Conservation (phyloP, 2,329 filamentous ascomycete species). For the Fusarium chlamydosporum region DNA sequence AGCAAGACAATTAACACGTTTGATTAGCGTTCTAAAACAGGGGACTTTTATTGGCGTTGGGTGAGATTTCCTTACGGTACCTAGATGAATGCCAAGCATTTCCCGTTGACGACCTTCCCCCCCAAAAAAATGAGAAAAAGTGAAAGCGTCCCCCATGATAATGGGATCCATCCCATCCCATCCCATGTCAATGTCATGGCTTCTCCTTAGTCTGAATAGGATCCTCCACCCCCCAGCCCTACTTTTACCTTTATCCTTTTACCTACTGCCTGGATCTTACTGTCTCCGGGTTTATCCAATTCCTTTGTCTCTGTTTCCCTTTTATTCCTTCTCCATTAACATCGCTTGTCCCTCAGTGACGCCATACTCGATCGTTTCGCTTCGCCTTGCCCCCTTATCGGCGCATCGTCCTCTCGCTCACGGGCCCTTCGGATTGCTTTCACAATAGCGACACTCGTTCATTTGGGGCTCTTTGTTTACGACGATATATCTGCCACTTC, state of each 20-base stretch:
- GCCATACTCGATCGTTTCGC: constrained; percentile 38
- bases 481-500: constrained; percentile 10
- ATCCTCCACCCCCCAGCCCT: constrained; percentile 44
- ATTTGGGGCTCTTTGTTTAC: constrained; percentile 29
- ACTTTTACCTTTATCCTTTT: constrained; percentile 29
- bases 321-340: constrained; percentile 34
- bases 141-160: constrained; percentile 43
- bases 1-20: constrained; percentile 21
- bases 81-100: constrained; percentile 35
- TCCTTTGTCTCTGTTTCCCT: constrained; percentile 30
- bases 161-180: constrained; percentile 37
- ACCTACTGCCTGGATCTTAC: constrained; percentile 2
- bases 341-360: constrained; percentile 39
- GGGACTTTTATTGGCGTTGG: constrained; percentile 35
- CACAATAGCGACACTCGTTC: constrained; percentile 39
- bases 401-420: constrained; percentile 37
- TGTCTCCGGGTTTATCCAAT: constrained; percentile 35
- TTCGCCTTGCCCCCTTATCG: constrained; percentile 32
- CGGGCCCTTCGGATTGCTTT: constrained; percentile 29
- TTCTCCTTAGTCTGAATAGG: constrained; percentile 36
- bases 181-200: constrained; percentile 44
- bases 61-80: constrained; percentile 7
- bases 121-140: constrained; percentile 22
- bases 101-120: constrained; percentile 30
- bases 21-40: constrained; percentile 28